Evolutionary conservation across 768 basidiomycete genomes (phyloP).

Genomic region (Gautieria morchelliformis): DNA sequence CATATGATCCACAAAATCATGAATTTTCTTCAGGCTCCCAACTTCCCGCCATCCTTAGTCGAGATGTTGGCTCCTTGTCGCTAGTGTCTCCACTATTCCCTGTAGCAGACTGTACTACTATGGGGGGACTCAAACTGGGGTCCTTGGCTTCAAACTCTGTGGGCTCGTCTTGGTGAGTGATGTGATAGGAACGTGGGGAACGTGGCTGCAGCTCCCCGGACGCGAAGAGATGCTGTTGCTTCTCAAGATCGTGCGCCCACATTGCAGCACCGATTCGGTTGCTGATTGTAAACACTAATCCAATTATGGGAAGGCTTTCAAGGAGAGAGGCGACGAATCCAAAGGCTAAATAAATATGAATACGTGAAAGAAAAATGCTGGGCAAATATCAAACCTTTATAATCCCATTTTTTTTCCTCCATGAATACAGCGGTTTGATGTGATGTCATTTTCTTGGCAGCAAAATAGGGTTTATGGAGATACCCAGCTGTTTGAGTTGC

Average conservation of each 20-base stretch:
- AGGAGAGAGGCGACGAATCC: conserved; percentile 78
- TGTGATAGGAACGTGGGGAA: conserved; percentile 6
- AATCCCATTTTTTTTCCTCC: conserved; percentile 87
- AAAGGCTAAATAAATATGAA: conserved; percentile 42
- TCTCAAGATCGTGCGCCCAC: conserved; percentile 69
- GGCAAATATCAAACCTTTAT: conserved; percentile 42
- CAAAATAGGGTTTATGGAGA: conserved; percentile 73
- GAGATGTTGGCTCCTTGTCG: too few species aligned
- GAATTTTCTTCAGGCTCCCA: too few species aligned
- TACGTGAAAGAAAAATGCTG: neutral
- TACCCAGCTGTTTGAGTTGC: conserved; percentile 56
- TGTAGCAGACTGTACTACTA: too few species aligned
- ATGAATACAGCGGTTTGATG: conserved; percentile 66
- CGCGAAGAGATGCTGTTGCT: conserved; percentile 30
- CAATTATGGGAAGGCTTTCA: conserved; percentile 74
- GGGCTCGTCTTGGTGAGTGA: neutral
- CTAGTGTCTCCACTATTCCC: too few species aligned
- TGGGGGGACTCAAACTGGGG: neutral
- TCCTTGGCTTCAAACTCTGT: neutral
- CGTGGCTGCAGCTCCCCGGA: conserved; percentile 24
- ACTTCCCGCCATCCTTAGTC: too few species aligned
- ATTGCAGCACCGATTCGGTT: conserved; percentile 89
- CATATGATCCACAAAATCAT: too few species aligned
- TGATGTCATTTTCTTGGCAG: conserved; percentile 71
- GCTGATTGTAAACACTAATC: conserved; percentile 73